Conservation (phyloP, 2,329 filamentous ascomycete species). For the Zymoseptoria passerinii region DNA sequence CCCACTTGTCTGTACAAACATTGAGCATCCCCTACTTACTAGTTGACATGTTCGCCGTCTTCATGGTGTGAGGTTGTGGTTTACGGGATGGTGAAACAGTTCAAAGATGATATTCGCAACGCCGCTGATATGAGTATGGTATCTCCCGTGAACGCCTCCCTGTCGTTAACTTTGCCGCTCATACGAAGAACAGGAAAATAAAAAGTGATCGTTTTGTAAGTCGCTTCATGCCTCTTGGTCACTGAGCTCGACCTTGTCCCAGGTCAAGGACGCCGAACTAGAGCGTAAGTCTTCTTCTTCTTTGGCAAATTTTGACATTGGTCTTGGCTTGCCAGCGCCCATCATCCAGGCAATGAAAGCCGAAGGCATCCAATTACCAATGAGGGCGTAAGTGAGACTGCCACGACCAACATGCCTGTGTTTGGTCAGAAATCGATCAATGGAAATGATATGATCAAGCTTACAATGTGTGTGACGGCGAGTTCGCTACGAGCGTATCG, state of each 20-base stretch:
- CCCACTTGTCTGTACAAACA: no score
- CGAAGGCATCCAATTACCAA: slow-evolving; percentile 71
- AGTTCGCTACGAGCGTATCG: slow-evolving; percentile 67
- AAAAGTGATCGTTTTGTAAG: not conserved
- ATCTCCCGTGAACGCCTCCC: not conserved
- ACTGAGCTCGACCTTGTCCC: slow-evolving; percentile 34
- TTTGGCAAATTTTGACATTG: slow-evolving; percentile 15
- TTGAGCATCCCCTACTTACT: no score
- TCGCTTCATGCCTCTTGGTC: slow-evolving; percentile 23
- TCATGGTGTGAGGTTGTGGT: no score
- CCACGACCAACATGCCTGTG: slow-evolving; percentile 66
- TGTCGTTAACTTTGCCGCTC: not conserved
- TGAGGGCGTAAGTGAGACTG: slow-evolving; percentile 72
- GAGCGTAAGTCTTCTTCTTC: slow-evolving; percentile 28
- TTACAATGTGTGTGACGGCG: slow-evolving; percentile 50
- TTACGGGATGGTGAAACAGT: not conserved
- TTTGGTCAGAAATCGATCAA: not conserved
- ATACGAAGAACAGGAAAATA: not conserved
- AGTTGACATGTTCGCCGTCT: no score
- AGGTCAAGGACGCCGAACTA: slow-evolving; percentile 39
- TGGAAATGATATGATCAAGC: not conserved
- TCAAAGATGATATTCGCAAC: not conserved
- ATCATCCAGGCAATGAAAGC: slow-evolving; percentile 88
- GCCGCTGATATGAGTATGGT: not conserved
- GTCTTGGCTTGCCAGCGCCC: slow-evolving; percentile 51